Base-by-base conservation (phyloP, 495 filamentous ascomycete genomes). In the Aspergillus taichungensis region DNA sequence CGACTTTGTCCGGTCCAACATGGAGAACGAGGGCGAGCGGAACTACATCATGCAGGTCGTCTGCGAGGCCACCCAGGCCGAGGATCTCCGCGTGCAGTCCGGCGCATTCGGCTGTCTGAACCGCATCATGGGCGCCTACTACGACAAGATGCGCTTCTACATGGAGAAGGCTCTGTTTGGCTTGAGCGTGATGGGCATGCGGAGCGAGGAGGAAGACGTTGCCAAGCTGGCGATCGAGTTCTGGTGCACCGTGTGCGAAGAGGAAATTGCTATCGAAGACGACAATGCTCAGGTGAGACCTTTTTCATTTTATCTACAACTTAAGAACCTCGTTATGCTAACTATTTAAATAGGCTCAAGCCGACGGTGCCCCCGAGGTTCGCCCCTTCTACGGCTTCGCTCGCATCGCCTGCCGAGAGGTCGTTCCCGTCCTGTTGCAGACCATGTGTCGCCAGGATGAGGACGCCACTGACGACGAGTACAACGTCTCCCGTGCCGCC, bases 21-120 rank as follows among this genome's bases (percentile, higher is more conserved):
- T 98, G 65, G 92, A 96, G 61, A 94, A 97, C 57, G 92, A 98
- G 64, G 92, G 91, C 51, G 92, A 98, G 72, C 81, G 92, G 32
- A 97, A 98, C 71, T 97, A 97, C 72, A 98, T 98, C 59, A 98
- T 98, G 92, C 92, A 98, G 71, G 92, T 98, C 52, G 85, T 98
- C 56, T 98, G 92, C 68, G 92, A 98, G 72, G 94, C 94, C 43
- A 97, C 94, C 40, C 94, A 97, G 67, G 87, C 88, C 47, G 72
- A 75, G 13, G 91, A 98, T 66, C 76, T 76, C 44, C 80, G 88
- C 56, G 90, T 97, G 68, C 90, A 96, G 60, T 87, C 94, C 53
- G 89, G 87, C 47, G 87, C 94, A 10, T 98, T 94, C 59, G 92
- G 91, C 45, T 98, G 94, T 60, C 66, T 98, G 57, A 97, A 97